Base-by-base conservation (phyloP, 106 monocot species). In the Allium sativum region DNA sequence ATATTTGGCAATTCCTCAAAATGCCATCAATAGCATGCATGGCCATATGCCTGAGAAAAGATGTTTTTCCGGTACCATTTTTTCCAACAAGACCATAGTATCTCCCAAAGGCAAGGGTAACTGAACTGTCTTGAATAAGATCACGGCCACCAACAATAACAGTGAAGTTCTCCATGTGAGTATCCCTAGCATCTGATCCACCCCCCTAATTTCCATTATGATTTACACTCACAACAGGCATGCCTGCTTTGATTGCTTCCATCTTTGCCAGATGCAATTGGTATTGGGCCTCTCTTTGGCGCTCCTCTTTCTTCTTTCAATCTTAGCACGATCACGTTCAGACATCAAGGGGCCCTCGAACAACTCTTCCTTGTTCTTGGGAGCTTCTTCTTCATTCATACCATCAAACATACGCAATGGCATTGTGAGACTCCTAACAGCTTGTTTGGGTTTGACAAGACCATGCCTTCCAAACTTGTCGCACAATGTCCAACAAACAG, bases 81-180 rank as follows among this genome's bases (percentile, higher is more conserved):
- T 88, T 91, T 53, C 98, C 98, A 78, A 98, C 91, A 73, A 98
- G 91, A 79, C 98, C 91, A 78, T 92, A 98, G 61, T 98, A 91
- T 64, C 98, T 88, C 78, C 98, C 98, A 81, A 81, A 92, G 16
- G 98, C 76, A 78, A 98, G 91, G 43, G 98, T 98, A 52, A 98
- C 66, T 4, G 84, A 56, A 42, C 76, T 79, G 66, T 98, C 92
- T 65, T 75, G 53, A 51, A 98, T 98, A 19, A 98, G 84, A 79
- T 92, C 98, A 65, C 82, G 87, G 9, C 98, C 98, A 83, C 92
- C 98, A 65, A 98, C 88, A 70, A 91, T 82, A 43, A 98, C 62
- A 54, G 67, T 84, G 52, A 98, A 98, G 70, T 98, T 98, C 63
- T 98, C 98, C 98, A 98, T 85, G 59, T 92, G 98, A 50, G 92